A percentile compares a stretch with the other conserved stretches of the same genome.
Evolutionary conservation across 495 filamentous ascomycete genomes (phyloP).

Genomic region (Trichoderma erinaceum): DNA sequence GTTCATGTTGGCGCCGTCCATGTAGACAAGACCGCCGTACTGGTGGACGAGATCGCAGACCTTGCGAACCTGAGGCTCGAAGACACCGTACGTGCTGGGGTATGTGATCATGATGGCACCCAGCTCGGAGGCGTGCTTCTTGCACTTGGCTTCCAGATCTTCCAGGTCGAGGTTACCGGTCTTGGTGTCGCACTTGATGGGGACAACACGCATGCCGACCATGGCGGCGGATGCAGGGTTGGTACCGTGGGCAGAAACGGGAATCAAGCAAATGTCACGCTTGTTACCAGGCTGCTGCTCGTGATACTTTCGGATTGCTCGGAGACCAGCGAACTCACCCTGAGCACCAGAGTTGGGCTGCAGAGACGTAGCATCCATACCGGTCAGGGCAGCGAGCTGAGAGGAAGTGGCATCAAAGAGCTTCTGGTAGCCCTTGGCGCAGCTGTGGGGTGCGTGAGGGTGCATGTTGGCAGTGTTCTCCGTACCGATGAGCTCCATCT

Average conservation of each 20-base stretch:
- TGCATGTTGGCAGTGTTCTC: conserved; percentile 85
- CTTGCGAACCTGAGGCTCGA: conserved; percentile 84
- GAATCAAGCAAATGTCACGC: conserved; percentile 92
- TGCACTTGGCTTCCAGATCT: conserved; percentile 81
- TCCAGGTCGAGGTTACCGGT: conserved; percentile 86
- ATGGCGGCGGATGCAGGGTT: conserved; percentile 96
- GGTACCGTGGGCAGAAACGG: conserved; percentile 93
- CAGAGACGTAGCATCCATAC: conserved; percentile 81
- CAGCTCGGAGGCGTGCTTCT: conserved; percentile 78
- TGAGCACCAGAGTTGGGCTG: conserved; percentile 98
- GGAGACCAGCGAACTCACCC: conserved; percentile 92
- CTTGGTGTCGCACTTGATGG: conserved; percentile 82
- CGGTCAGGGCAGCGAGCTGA: conserved; percentile 81
- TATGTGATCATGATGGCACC: conserved; percentile 99
- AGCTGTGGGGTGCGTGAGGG: conserved; percentile 63
- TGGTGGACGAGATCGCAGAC: conserved; percentile 81
- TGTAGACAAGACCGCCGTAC: conserved; percentile 92
- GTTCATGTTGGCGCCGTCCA: conserved; percentile 99
- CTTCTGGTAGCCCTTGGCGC: conserved; percentile 60
- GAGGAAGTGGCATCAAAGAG: conserved; percentile 67
- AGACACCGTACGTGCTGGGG: conserved; percentile 94
- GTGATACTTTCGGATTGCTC: conserved; percentile 83
- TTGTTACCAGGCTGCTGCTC: conserved; percentile 57
- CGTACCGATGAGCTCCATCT: conserved; percentile 34
- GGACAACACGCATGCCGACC: conserved; percentile 95